Evolutionary conservation across 345 rosid species (phyloP), one percentile per base, ranked within the genome.

Genomic region (Pugionium dolabratum): DNA sequence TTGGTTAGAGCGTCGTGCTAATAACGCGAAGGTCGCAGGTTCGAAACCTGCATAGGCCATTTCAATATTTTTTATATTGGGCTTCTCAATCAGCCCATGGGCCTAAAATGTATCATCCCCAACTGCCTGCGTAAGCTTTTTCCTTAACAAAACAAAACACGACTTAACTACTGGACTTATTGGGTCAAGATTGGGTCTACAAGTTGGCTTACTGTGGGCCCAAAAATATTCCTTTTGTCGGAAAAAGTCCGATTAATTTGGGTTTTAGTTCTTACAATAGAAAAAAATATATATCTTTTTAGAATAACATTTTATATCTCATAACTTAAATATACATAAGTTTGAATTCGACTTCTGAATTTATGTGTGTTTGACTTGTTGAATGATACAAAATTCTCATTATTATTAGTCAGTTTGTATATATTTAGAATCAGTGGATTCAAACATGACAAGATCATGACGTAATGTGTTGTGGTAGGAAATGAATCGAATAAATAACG

Each of bases 1-100:
- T 70, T 61, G 93, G 97, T 90, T 84, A 88, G 85, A 90, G 89
- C 87, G 93, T 86, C 85, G 86, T 86, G 91, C 88, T 86, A 90
- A 86, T 88, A 83, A 90, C 95, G 90, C 92, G 86, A 85, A 85
- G 91, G 94, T 86, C 84, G 61, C 66, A 72, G 76, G 71, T 64
- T 72, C 71, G 76, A 72, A 58, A 65, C 71, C 76, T 72, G 55
- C 61, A 65, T 65, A 55, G 66, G 71, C 66, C 76, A 72, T 5
- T 0, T 0, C 18, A 18, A 18, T 18, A 18, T 18, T 54, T 33
- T 45, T 1, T 0, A 5, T 33, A 30, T 43, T 55, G 71, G 71
- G 49, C 64, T 49, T 36, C 26, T 56, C 25, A 56, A 45, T 47
- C 2, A 67, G 8, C 48, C 47, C 71, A 55, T 29, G 6, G 4